A percentile compares a stretch with the other conserved stretches of the same genome.
Evolutionary conservation across 306 rosid genomes (phyloP).

Genomic region (Parietaria judaica): DNA sequence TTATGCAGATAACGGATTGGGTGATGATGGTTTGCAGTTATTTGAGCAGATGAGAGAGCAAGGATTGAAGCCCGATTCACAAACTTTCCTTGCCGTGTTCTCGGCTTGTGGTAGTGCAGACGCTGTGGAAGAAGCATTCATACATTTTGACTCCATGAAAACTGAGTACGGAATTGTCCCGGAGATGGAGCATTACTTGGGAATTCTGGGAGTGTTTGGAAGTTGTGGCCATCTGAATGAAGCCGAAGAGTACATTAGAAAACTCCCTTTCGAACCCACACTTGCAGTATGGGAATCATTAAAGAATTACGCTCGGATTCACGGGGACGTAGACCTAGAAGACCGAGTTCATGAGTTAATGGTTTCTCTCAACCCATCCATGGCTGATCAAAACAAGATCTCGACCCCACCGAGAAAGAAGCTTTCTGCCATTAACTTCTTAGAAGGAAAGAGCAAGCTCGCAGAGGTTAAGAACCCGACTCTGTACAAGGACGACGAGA

Average conservation of each 20-base stretch:
- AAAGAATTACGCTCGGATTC: slow-evolving; percentile 56
- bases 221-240: slow-evolving; percentile 69
- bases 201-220: slow-evolving; percentile 68
- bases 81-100: slow-evolving; percentile 60
- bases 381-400: slow-evolving; percentile 41
- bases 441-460: slow-evolving; percentile 63
- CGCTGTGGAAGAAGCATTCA: slow-evolving; percentile 72
- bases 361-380: slow-evolving; percentile 55
- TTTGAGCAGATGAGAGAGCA: slow-evolving; percentile 71
- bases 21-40: slow-evolving; percentile 79
- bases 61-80: slow-evolving; percentile 48
- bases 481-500: slow-evolving; percentile 76
- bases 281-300: slow-evolving; percentile 52
- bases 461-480: slow-evolving; percentile 60
- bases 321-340: slow-evolving; percentile 79
- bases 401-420: slow-evolving; percentile 72
- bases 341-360: slow-evolving; percentile 65
- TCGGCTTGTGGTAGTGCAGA: slow-evolving; percentile 79
- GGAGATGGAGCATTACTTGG: slow-evolving; percentile 54
- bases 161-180: slow-evolving; percentile 54
- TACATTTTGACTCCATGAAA: slow-evolving; percentile 64
- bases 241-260: slow-evolving; percentile 52
- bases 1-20: slow-evolving; percentile 59
- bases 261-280: slow-evolving; percentile 54
- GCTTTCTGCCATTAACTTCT: slow-evolving; percentile 57